phyloP scores from a whole-genome alignment of 1,139 yeast species.

The Blastobotrys ciferrii region DNA sequence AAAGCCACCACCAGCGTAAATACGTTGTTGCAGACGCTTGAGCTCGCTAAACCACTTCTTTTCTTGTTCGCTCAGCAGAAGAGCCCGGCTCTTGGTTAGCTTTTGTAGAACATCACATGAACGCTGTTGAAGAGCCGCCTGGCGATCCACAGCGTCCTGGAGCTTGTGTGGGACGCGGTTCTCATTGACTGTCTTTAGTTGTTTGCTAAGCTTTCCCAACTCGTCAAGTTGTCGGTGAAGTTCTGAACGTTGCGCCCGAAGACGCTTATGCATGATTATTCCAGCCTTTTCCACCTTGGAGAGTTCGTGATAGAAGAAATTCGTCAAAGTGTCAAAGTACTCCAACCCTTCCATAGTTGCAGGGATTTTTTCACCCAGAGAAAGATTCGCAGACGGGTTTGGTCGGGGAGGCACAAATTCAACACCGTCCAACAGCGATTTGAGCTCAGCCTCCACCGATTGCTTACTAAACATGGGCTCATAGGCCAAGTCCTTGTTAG shows the following conservation, averaged over 20 bases:
- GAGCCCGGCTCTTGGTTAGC: conserved; percentile 30
- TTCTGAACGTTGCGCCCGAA: conserved; percentile 36
- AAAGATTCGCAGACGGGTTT: neutral
- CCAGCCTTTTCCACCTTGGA: conserved; percentile 34
- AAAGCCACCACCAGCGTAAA: conserved; percentile 23
- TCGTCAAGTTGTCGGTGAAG: conserved; percentile 41
- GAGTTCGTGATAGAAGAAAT: conserved; percentile 30
- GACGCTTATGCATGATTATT: conserved; percentile 33
- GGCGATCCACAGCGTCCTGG: conserved; percentile 30
- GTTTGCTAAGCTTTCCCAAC: conserved; percentile 25
- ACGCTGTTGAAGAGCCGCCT: conserved; percentile 36
- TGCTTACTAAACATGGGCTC: conserved; percentile 11
- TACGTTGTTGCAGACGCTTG: conserved; percentile 29
- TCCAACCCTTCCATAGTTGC: conserved; percentile 27
- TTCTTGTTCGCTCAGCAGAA: conserved; percentile 43
- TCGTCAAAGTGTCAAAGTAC: conserved; percentile 30
- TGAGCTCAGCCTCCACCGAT: conserved; percentile 17
- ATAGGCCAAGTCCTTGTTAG: conserved; percentile 1
- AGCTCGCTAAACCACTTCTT: conserved; percentile 47
- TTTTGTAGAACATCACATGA: conserved; percentile 33
- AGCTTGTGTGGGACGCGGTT: conserved; percentile 16
- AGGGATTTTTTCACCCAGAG: conserved; percentile 17
- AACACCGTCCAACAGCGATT: conserved; percentile 11
- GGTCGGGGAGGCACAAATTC: conserved; percentile 11
- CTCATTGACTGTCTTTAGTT: conserved; percentile 29